Base-by-base conservation (phyloP, 2,329 filamentous ascomycete species). In the Aspergillus floridensis region DNA sequence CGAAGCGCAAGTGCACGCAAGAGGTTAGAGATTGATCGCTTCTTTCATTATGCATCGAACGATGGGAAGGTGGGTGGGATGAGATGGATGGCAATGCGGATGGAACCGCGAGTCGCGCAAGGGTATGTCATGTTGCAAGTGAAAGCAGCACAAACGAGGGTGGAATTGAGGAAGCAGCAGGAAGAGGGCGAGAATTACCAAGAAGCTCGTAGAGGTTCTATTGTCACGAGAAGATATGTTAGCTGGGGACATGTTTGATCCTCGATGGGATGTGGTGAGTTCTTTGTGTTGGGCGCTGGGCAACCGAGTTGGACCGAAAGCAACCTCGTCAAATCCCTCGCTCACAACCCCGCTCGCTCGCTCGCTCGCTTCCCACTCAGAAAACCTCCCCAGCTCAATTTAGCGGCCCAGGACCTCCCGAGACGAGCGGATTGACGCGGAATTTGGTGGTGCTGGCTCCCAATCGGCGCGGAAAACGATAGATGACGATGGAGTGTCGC, bases 141-240 rank as follows among this genome's bases (percentile, higher is more conserved):
- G 38, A 29, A 47, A 26, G 31, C 29, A 44, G 24, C 19, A 49
- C 16, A 41, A 58, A 35, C 24, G 22, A 50, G 53, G 46, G 22
- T 50, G 24, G 47, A 19, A 4, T 22, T 21, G 52, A 35, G 31
- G 52, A 41, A 19, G 44, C 54, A n/a, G 53, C 29, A 63, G 60
- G 62, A 59, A 67, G 38, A 67, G 67, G 65, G 64, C 58, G 59
- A 66, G 67, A 69, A 68, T 68, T 96, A 98, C 95, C 93, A 86
- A 99, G 92, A 84, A 96, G 89, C 86, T 95, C 93, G 86, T 91
- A 98, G 76, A 91, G 88, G 86, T 99, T 99, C 95, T 98, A 73
- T 69, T 58, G 53, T 57, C 32, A 29, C 38, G 51, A 50, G 66
- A 62, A 57, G 21, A 57, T 51, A 62, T 62, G 69, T 82, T 69